Evolutionary conservation across 495 filamentous ascomycete genomes (phyloP).

Genomic region (Aspergillus steynii): DNA sequence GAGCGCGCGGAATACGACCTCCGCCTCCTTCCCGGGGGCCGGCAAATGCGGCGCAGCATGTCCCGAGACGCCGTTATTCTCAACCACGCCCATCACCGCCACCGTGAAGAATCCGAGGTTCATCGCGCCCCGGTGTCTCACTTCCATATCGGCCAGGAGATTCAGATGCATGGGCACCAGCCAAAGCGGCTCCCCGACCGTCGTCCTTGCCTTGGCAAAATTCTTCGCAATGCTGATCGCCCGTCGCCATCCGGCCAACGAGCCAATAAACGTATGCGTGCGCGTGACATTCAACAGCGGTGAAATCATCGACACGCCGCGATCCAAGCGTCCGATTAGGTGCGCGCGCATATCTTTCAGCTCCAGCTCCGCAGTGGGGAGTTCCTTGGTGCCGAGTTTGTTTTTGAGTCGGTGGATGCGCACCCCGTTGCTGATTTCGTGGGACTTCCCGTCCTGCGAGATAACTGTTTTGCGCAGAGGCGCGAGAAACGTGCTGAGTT

Average conservation of each 20-base stretch:
- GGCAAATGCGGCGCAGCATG: conserved; percentile 27
- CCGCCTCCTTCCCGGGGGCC: conserved; percentile 23
- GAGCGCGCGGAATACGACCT: conserved; percentile 60
- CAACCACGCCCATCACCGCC: conserved; percentile 55
- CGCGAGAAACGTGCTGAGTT: conserved; percentile 66
- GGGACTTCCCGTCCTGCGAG: conserved; percentile 20
- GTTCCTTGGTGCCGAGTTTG: conserved; percentile 67
- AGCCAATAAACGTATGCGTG: conserved; percentile 60
- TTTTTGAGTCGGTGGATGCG: conserved; percentile 67
- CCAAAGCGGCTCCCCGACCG: conserved; percentile 52
- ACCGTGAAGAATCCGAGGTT: conserved; percentile 62
- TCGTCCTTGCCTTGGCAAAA: conserved; percentile 55
- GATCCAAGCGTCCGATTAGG: conserved; percentile 61
- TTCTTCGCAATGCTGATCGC: conserved; percentile 61
- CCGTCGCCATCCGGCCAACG: conserved; percentile 58
- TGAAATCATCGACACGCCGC: conserved; percentile 65
- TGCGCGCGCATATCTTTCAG: conserved; percentile 60
- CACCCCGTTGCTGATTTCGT: conserved; percentile 59
- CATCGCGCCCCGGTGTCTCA: conserved; percentile 57
- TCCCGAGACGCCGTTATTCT: conserved; percentile 29
- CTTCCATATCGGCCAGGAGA: conserved; percentile 55
- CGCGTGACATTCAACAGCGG: conserved; percentile 70
- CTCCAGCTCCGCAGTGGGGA: conserved; percentile 72
- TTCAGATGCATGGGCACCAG: conserved; percentile 61
- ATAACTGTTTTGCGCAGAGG: conserved; percentile 55